Evolutionary conservation across 768 basidiomycete species (phyloP), one percentile per base, ranked within the genome.

Genomic region (Clathrus columnatus): DNA sequence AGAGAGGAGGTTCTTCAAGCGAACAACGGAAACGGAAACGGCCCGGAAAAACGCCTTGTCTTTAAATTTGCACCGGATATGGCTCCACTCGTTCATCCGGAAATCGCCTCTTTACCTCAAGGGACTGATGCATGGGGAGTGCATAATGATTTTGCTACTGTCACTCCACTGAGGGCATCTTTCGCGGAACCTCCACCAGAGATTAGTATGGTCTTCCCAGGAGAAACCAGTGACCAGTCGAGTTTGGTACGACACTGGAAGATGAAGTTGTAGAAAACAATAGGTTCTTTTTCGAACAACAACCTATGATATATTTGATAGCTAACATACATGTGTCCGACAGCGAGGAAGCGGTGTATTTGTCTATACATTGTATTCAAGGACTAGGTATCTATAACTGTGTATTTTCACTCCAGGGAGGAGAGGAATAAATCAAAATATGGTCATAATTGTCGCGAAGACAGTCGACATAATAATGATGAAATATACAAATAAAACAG

Each of bases 121-220:
- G 91, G 89, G 2, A 82, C 87, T 8, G 92, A 96, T 67, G 82
- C 79, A 0, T 91, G 87, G 87, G 90, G 87, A 16, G 71, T 93
- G 28, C 71, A 74, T 56, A 74, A 81, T 56, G 87, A 84, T 4
- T 80, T 73, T 61, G 84, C 80, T 29, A 87, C 85, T 60, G 82
- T 93, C 2, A 91, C 90, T 21, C 88, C 91, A 4, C 68, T 92
- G 52, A 75, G 81, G 53, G 83, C 91, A 16, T 73, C 77, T 56
- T 91, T 90, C 63, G 87, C 79, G 7, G 87, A 91, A 64, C 80
- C 54, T 21, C 54, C 83, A 1, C 48, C 47, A n/a, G 59, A 61
- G 11, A 62, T 46, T 26, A 48, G 58, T 41, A 53, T 59, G 57
- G 54, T 44, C 30, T 52, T 57, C 24, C 24, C 44, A 64, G 53